Base-by-base conservation (phyloP, 2,329 filamentous ascomycete species). In the Alternaria hordeiaustralica region DNA sequence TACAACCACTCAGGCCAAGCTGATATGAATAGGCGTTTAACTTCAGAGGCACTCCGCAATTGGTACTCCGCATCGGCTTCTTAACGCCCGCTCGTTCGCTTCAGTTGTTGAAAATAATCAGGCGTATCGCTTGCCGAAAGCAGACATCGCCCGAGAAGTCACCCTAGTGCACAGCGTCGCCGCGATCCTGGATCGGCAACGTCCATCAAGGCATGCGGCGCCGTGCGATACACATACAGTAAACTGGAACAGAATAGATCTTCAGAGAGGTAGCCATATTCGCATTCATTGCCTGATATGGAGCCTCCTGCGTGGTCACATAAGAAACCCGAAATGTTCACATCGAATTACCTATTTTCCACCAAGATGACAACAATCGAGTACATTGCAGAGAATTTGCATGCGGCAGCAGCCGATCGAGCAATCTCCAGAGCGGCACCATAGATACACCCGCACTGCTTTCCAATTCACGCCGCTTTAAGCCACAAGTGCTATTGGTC, bases 11-110 rank as follows among this genome's bases (percentile, higher is more conserved):
- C 51, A 54, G 60, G 49, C 20, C 41, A 55, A 58, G 58, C 60
- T 64, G 50, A 55, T 55, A 25, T 57, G 58, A 65, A 66, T 68
- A 65, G 69, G 62, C 56, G 50, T 57, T 56, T 33, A 55, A 57
- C 70, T 77, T 73, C 71, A 76, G 73, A 71, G 75, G 75, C 72
- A 66, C 63, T 55, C 63, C 60, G 23, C 65, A 63, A 61, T 55
- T 63, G 55, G 23, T 64, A 63, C 61, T 36, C 30, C 20, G 30
- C 49, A 23, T 13, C 63, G 63, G 59, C 60, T 49, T 60, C 51
- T 59, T 36, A 33, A 55, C 36, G 54, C 61, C 43, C 55, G 61
- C 61, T 58, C 53, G 41, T 70, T 55, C 64, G 60, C 55, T 28
- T 45, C 49, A 55, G 51, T 43, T 59, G 61, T 51, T 55, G 30